Evolutionary conservation across 148 eudicot species (phyloP), one percentile per base, ranked within the genome.

Genomic region (Bassia scoparia): DNA sequence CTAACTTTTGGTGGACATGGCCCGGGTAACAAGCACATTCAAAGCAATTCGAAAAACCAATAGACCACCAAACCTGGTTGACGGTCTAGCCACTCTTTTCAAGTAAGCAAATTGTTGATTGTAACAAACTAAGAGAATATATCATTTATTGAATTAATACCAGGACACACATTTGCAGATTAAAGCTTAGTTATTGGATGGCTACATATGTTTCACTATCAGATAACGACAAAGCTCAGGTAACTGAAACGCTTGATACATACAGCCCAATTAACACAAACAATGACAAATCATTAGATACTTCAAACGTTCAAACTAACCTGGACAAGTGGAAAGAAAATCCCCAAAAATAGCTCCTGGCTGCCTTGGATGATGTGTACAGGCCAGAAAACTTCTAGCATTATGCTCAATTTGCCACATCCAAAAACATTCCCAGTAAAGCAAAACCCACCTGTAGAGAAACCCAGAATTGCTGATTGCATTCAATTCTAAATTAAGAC

Each of bases 341-440:
- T 96, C 71, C 84, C 82, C 48, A 95, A 88, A 79, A 95, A 95
- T 83, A 87, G 76, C 82, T 95, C 99, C 81, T 95, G 99, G 90
- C 87, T 37, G 87, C 75, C 83, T 90, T 89, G 23, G 97, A 88
- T 95, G 97, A 88, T 90, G 93, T 71, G 83, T 84, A 83, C 99
- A 95, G 48, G 90, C 92, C 49, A 95, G 86, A 61, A n/a, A n/a
- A 92, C 84, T 82, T 91, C 97, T 70, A 89, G 66, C 84, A 90
- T 87, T n/a, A 80, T 95, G 87, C 72, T 86, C 85, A 79, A 95
- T 83, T n/a, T 76, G 97, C 93, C 72, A 88, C 91, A 78, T 95
- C 96, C n/a, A n/a, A n/a, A 80, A 79, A 86, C 79, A 83, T 81
- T 74, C 93, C 99, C 77, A 95, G 91, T 78, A 78, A 77, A 35